Percentiles rank a stretch among this genome's conserved stretches.
phyloP scores from a whole-genome alignment of 1,284 basidiomycete genomes.

The Tilletia setariae region DNA sequence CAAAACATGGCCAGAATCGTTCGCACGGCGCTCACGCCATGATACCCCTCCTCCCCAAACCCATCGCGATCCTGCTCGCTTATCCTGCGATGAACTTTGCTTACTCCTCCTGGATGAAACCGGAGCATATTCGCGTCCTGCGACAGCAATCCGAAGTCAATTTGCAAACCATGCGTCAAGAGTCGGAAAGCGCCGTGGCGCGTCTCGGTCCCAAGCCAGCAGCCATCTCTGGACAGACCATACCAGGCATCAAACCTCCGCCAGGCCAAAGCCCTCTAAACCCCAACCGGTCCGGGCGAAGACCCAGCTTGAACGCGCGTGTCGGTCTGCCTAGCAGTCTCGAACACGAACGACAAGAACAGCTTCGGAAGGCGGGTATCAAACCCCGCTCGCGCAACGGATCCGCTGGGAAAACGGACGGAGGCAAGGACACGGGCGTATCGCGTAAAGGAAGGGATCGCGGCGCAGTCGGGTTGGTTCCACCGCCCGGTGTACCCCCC shows the following conservation, averaged over 20 bases:
- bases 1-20: background rate
- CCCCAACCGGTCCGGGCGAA: background rate
- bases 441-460: background rate
- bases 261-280: slow-evolving; percentile 12
- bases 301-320: slow-evolving; percentile 3
- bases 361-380: background rate
- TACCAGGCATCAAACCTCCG: background rate
- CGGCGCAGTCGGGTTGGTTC: slow-evolving; percentile 1
- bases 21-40: background rate
- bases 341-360: background rate
- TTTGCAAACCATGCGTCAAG: slow-evolving; percentile 25
- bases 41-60: slow-evolving; percentile 59
- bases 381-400: background rate
- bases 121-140: slow-evolving; percentile 75
- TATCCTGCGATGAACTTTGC: slow-evolving; percentile 81
- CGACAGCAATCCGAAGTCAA: slow-evolving; percentile 59
- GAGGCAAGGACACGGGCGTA: background rate
- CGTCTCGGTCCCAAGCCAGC: slow-evolving; percentile 16
- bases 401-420: background rate
- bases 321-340: slow-evolving; percentile 9
- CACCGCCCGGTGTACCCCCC: background rate
- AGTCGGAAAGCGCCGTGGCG: background rate
- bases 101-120: slow-evolving; percentile 88
- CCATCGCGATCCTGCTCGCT: slow-evolving; percentile 76
- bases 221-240: slow-evolving; percentile 21